Base-by-base conservation (phyloP, 441 rosid species). In the Melastoma candidum region DNA sequence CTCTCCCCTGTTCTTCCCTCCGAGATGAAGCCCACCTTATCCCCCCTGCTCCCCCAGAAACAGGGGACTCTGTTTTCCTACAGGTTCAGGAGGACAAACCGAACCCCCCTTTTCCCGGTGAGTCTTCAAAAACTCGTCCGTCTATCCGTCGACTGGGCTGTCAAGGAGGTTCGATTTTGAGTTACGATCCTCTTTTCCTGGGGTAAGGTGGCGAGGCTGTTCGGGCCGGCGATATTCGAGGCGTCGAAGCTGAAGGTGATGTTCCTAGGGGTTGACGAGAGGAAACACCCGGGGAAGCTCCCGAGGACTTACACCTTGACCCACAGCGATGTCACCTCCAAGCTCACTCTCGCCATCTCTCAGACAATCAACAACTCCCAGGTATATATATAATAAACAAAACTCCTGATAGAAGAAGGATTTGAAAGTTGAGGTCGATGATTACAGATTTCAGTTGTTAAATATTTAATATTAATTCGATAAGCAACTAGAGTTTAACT, bases 221-320 rank as follows among this genome's bases (percentile, higher is more conserved):
- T 92, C 67, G 98, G 98, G 70, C 95, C 96, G 3, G 82, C 95
- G 0, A 82, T 87, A 26, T 92, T 92, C 59, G 95, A 92, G 66
- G 84, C 98, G 6, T 85, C 98, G 48, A 87, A 92, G 72, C 65
- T 92, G 64, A 87, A 85, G 70, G 98, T 92, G 12, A 59, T 92
- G 68, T 83, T 87, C 67, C 65, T 87, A 59, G 98, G 98, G 1
- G 85, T 82, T 50, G 98, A 92, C 70, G 95, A 87, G 67, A 70
- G 78, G 79, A 92, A 85, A 68, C 96, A 92, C 63, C 98, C 96
- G 4, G 85, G 84, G 68, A 79, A 79, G 44, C 73, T 92, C 4
- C 84, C 95, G 1, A 92, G 96, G 68, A 80, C 95, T 51, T 92
- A 87, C 41, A 92, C 96, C 0, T 85, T 92, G 9, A 87, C 96